Percentiles rank a stretch among this genome's conserved stretches.
Conservation (phyloP, 2,329 filamentous ascomycete species). For the Fusarium longipes region DNA sequence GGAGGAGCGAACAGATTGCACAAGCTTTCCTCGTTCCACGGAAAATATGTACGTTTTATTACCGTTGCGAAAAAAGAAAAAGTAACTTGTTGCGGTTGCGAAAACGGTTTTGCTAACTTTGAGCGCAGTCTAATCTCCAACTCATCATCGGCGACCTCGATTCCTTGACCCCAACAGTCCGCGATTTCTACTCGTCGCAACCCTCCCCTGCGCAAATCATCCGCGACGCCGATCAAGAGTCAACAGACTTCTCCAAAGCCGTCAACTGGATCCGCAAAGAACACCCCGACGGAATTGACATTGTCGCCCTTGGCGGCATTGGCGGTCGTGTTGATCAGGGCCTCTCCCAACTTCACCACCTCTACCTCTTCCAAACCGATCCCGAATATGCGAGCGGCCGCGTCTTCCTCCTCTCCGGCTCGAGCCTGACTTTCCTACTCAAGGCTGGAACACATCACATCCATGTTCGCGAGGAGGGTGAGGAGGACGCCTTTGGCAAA, state of each 20-base stretch:
- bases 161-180: slow-evolving; percentile 74
- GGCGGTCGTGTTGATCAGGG: slow-evolving; percentile 94
- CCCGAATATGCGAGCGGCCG: slow-evolving; percentile 63
- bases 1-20: slow-evolving; percentile 86
- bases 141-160: slow-evolving; percentile 92
- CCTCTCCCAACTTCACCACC: slow-evolving; percentile 86
- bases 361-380: slow-evolving; percentile 72
- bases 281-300: slow-evolving; percentile 60
- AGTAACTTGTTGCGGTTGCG: neutral
- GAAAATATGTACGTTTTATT: slow-evolving; percentile 55
- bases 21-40: slow-evolving; percentile 56
- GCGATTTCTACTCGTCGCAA: slow-evolving; percentile 72
- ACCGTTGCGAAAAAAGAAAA: neutral
- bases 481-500: slow-evolving; percentile 71
- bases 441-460: slow-evolving; percentile 75
- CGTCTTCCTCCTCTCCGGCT: slow-evolving; percentile 83
- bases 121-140: slow-evolving; percentile 67
- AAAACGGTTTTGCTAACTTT: slow-evolving; percentile 10
- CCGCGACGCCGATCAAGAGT: slow-evolving; percentile 81
- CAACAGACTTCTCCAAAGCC: slow-evolving; percentile 92
- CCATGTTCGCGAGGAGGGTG: slow-evolving; percentile 65
- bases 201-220: slow-evolving; percentile 67
- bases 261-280: slow-evolving; percentile 67
- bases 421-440: slow-evolving; percentile 86
- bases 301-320: slow-evolving; percentile 86